phyloP scores from a whole-genome alignment of 805 yeast genomes.

The Saccharomyces eubayanus region DNA sequence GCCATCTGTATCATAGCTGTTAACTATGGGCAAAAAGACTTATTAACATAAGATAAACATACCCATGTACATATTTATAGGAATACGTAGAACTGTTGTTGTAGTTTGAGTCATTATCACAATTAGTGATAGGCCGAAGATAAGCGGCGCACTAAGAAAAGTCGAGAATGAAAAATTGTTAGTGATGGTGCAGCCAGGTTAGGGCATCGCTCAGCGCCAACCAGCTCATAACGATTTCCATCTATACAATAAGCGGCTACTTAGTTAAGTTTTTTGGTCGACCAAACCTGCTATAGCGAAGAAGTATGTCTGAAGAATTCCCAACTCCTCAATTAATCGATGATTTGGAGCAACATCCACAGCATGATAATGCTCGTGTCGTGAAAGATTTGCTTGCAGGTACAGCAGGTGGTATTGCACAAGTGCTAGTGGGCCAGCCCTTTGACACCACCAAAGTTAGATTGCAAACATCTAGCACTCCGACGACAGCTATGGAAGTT shows the following conservation, averaged over 20 bases:
- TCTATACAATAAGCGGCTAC: background rate
- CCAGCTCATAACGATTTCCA: background rate
- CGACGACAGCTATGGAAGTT: constrained; percentile 65
- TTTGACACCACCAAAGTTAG: constrained; percentile 93
- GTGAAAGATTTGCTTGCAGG: constrained; percentile 81
- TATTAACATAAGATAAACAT: constrained; percentile 10
- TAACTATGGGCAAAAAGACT: constrained; percentile 23
- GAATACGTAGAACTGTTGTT: background rate
- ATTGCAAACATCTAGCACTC: constrained; percentile 77
- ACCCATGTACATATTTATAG: background rate
- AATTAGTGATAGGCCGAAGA: background rate
- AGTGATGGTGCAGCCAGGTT: background rate
- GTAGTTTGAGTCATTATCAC: background rate
- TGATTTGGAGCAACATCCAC: constrained; percentile 16
- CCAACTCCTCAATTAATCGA: constrained; percentile 29
- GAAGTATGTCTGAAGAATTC: constrained; percentile 30
- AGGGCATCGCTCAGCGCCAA: background rate
- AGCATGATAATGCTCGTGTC: constrained; percentile 33
- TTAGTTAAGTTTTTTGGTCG: background rate
- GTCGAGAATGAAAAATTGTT: background rate
- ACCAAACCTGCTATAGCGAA: background rate
- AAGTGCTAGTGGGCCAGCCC: constrained; percentile 92
- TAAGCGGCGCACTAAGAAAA: background rate
- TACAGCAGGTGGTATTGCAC: constrained; percentile 92
- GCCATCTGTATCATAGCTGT: constrained; percentile 14